These are phyloP conservation scores for Tuber aestivum DNA, from an alignment of 495 filamentous ascomycete species.

Conservation along the genomic window DNA sequence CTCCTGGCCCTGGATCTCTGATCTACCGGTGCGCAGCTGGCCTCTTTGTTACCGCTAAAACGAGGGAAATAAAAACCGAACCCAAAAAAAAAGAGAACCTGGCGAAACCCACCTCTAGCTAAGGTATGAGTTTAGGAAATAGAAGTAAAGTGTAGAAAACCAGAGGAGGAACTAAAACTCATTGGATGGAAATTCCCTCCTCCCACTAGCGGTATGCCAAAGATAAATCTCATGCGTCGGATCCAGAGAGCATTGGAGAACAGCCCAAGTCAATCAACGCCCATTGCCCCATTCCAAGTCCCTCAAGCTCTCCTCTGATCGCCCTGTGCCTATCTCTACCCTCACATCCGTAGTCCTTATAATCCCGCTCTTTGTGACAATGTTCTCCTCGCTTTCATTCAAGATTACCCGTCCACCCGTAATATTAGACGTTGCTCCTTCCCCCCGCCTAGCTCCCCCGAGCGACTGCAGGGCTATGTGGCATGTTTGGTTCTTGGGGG, in stretches of 20 bases:
- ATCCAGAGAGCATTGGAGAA: neutral
- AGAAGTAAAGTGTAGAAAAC: neutral
- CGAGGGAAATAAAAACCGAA: neutral
- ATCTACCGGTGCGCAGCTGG: neutral
- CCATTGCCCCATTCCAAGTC: constrained; percentile 14
- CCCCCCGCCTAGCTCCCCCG: constrained; percentile 10
- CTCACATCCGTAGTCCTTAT: constrained; percentile 38
- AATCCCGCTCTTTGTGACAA: constrained; percentile 27
- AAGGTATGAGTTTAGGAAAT: neutral
- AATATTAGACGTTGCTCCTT: constrained; percentile 21
- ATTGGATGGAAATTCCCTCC: neutral
- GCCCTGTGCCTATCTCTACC: constrained; percentile 26
- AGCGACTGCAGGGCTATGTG: constrained; percentile 44
- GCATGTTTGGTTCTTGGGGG: constrained; percentile 28
- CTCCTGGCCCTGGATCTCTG: too few species aligned
- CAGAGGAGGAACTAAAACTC: neutral
- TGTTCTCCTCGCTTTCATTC: constrained; percentile 37
- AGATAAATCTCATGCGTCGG: neutral
- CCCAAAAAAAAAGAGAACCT: neutral
- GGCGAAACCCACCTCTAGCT: neutral
- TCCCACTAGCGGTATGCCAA: neutral
- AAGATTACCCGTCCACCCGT: constrained; percentile 9
- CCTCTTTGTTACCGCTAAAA: neutral
- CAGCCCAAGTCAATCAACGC: neutral
- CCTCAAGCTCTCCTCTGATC: constrained; percentile 11